phyloP scores from a whole-genome alignment of 352 stramenopile species.

The Globisporangium abappressorium region DNA sequence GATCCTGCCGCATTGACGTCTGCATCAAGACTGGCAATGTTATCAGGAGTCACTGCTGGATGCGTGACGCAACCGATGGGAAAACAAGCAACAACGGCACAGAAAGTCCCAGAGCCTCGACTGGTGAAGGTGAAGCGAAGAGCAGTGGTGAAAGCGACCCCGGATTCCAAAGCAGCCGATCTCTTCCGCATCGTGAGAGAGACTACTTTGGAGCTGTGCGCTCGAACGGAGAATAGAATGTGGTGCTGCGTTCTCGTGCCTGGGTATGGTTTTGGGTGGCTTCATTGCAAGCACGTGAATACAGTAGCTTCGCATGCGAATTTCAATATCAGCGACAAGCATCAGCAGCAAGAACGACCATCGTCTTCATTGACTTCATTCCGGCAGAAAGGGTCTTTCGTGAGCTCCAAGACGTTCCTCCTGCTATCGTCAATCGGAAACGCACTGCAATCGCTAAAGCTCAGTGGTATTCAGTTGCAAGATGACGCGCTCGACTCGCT shows the following conservation, averaged over 20 bases:
- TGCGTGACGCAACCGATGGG: neutral
- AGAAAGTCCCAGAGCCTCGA: neutral
- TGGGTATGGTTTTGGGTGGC: neutral
- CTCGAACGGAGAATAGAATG: neutral
- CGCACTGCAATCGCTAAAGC: neutral
- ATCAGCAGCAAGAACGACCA: neutral
- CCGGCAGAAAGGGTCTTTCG: neutral
- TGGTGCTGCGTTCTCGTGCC: neutral
- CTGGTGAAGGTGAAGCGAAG: neutral
- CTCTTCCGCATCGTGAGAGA: neutral
- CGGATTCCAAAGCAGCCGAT: neutral
- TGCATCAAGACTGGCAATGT: neutral
- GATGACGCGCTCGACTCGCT: neutral
- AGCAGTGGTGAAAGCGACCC: neutral
- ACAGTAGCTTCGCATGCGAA: neutral
- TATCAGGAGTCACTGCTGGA: neutral
- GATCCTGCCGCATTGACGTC: neutral
- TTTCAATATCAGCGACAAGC: neutral
- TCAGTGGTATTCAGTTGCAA: neutral
- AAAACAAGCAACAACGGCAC: neutral
- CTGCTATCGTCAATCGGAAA: neutral
- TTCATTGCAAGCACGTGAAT: neutral
- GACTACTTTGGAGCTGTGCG: neutral
- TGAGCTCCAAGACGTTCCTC: neutral
- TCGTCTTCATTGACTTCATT: neutral